Base-by-base conservation (phyloP, 768 basidiomycete species). In the Tylopilus sp. region DNA sequence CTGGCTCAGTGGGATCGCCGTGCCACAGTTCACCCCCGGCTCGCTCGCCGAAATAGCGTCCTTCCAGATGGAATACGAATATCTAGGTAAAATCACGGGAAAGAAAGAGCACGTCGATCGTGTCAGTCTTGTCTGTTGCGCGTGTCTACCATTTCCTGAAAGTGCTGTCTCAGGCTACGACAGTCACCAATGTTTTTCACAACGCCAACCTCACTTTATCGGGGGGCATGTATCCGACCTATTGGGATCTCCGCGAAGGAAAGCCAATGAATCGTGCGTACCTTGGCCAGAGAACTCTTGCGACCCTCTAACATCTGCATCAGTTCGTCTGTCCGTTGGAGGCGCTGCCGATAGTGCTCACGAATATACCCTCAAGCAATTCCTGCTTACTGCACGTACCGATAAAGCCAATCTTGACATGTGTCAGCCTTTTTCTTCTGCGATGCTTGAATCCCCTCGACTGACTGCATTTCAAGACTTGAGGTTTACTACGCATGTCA, bases 51-150 rank as follows among this genome's bases (percentile, higher is more conserved):
- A 97, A 68, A 84, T 92, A 37, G 89, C 83, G 4, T 89, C 82
- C 40, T 74, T 88, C 50, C 91, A 94, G 64, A 66, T 96, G 45
- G 94, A 96, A 68, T 89, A 92, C 66, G 79, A 86, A 51, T 93
- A 93, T 59, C 78, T 95, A 2, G 87, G 88, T 2, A 85, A 88
- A 57, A 67, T 85, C 11, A 92, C 90, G 1, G 87, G 87, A 3
- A 85, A 87, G 56, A 77, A 79, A 47, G 76, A 75, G 33, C 84
- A 86, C 61, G 78, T 76, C 54, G 76, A 82, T 49, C 77, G 76
- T 53, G 86, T 84, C 55, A 13, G 79, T 68, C 9, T 19, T 16
- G 25, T 21, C 26, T 28, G 34, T 48, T 6, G 2, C 25, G 7
- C 28, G 1, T n/a, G 16, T 24, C 13, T 25, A 16, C 16, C 14